Percentiles rank a stretch among this genome's conserved stretches.
phyloP scores from a whole-genome alignment of 176 grass and related monocot genomes.

The Zea mays region Zm-B73-REFERENCE-NAM-5.0 NC_050100.1:158659001-158659500 shows the following conservation, averaged over 20 bases:
- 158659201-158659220: slow-evolving; percentile 57
- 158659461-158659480: neutral
- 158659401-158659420: slow-evolving; percentile 45
- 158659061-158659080: slow-evolving; percentile 37
- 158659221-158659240: slow-evolving; percentile 68
- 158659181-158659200: slow-evolving; percentile 77
- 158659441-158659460: neutral
- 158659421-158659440: neutral
- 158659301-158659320: slow-evolving; percentile 61
- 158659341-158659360: slow-evolving; percentile 46
- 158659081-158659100: neutral
- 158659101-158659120: slow-evolving; percentile 5
- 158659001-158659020: slow-evolving; percentile 52
- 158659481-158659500: neutral
- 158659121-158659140: slow-evolving; percentile 30
- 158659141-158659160: slow-evolving; percentile 14
- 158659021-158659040: slow-evolving; percentile 34
- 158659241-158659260: slow-evolving; percentile 56
- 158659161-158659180: neutral
- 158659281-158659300: slow-evolving; percentile 57
- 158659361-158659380: slow-evolving; percentile 45
- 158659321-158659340: slow-evolving; percentile 26
- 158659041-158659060: slow-evolving; percentile 9
- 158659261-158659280: slow-evolving; percentile 45
- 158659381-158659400: slow-evolving; percentile 40